Evolutionary conservation across 139 green algal species (phyloP).

Genomic region (Ostreobium quekettii): DNA sequence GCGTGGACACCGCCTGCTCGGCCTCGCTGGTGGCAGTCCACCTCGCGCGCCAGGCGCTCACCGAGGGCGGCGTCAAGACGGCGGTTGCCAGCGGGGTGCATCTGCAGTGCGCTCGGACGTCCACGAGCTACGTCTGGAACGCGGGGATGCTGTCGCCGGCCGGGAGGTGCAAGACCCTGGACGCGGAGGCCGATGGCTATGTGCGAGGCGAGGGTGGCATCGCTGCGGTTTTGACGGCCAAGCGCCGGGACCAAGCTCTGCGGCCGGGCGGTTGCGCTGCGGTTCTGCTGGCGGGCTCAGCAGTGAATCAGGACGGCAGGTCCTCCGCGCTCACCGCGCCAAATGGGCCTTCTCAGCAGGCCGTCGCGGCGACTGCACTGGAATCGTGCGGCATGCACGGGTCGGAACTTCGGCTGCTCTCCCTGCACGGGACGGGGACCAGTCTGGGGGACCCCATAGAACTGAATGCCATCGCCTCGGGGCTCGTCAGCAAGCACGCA

Average conservation of each 20-base stretch:
- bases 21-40: constrained; percentile 47
- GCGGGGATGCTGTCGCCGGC: constrained; percentile 68
- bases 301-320: constrained; percentile 75
- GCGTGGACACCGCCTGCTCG: constrained; percentile 43
- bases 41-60: constrained; percentile 34
- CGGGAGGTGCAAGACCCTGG: constrained; percentile 78
- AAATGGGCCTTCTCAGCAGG: constrained; percentile 75
- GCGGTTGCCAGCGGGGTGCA: constrained; percentile 44
- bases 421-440: constrained; percentile 81
- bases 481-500: constrained; percentile 19
- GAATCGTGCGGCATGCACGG: constrained; percentile 21
- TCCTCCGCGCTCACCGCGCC: constrained; percentile 75
- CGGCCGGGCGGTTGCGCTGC: no score
- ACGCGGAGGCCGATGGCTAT: constrained; percentile 74
- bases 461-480: constrained; percentile 42
- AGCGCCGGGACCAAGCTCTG: neutral
- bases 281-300: constrained; percentile 24
- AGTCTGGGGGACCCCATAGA: constrained; percentile 86
- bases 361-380: constrained; percentile 52
- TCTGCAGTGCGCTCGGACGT: constrained; percentile 47
- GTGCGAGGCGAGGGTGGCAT: constrained; percentile 58
- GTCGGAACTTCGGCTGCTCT: constrained; percentile 26
- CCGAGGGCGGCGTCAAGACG: constrained; percentile 13
- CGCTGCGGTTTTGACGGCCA: constrained; percentile 17
- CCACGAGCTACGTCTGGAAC: constrained; percentile 37